Evolutionary conservation across 805 yeast genomes (phyloP).

Genomic region (Wickerhamiella sergipiensis): DNA sequence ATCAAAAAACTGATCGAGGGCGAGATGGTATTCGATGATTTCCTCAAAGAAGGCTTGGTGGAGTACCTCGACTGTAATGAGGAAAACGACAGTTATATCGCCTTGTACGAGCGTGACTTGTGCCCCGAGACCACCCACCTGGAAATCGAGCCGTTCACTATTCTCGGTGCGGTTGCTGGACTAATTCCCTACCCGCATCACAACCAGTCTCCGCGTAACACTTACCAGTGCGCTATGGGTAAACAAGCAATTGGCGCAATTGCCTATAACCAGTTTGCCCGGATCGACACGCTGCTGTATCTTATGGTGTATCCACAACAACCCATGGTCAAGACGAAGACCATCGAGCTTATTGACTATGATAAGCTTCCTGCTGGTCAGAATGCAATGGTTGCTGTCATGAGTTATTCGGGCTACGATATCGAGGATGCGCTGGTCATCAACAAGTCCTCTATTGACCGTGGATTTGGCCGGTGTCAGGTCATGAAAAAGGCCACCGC

Average conservation of each 20-base stretch:
- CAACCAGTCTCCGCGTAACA: conserved; percentile 84
- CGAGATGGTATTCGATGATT: conserved; percentile 79
- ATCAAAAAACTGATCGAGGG: conserved; percentile 49
- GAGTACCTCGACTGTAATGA: conserved; percentile 96
- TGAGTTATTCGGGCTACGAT: conserved; percentile 98
- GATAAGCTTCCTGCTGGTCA: conserved; percentile 98
- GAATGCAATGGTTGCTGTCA: conserved; percentile 96
- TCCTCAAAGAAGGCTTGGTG: conserved; percentile 70
- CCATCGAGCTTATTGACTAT: conserved; percentile 87
- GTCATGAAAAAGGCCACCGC: conserved; percentile 86
- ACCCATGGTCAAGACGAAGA: conserved; percentile 96
- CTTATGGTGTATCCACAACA: conserved; percentile 98
- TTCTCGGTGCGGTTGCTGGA: conserved; percentile 86
- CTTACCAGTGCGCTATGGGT: conserved; percentile 95
- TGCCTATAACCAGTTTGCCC: conserved; percentile 89
- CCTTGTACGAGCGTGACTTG: conserved; percentile 65
- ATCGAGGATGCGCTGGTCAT: conserved; percentile 96
- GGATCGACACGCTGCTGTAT: conserved; percentile 87
- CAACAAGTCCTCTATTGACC: conserved; percentile 83
- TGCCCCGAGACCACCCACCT: conserved; percentile 59
- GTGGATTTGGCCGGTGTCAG: conserved; percentile 98
- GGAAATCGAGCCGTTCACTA: conserved; percentile 91
- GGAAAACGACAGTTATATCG: conserved; percentile 88
- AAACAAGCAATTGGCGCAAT: conserved; percentile 99
- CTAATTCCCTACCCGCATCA: conserved; percentile 87